Evolutionary conservation across 768 basidiomycete genomes (phyloP).

Genomic region (Phaeolepiota aurea): DNA sequence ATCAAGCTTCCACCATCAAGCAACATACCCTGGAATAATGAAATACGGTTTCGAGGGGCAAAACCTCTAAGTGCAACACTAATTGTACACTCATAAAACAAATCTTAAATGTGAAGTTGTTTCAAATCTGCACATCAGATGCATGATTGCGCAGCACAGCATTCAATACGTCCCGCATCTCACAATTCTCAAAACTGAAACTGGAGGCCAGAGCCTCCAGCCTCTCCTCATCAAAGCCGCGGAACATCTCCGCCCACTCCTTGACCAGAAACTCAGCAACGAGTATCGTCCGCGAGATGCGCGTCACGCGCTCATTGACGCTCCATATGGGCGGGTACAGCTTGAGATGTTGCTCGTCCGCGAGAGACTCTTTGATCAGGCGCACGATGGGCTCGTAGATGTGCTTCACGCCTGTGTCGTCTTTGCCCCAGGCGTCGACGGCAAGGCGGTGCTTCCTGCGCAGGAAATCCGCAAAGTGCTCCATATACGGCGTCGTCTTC

Average conservation of each 20-base stretch:
- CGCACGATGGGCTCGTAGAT: constrained; percentile 61
- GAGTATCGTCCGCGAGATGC: constrained; percentile 61
- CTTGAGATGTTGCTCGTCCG: constrained; percentile 31
- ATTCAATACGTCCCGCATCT: constrained; percentile 63
- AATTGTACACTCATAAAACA: too few relatives aligned
- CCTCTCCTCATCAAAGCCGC: constrained; percentile 45
- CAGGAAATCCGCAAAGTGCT: constrained; percentile 57
- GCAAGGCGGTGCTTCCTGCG: constrained; percentile 70
- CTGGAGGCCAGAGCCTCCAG: constrained; percentile 67
- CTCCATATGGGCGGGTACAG: constrained; percentile 64
- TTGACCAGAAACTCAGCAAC: constrained; percentile 62
- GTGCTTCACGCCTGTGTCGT: constrained; percentile 45
- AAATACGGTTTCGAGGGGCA: too few relatives aligned
- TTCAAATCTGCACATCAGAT: constrained; percentile 6
- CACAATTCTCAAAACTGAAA: constrained; percentile 66
- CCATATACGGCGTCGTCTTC: constrained; percentile 61
- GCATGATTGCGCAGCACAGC: constrained; percentile 35
- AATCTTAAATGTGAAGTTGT: too few relatives aligned
- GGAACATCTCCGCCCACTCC: constrained; percentile 67
- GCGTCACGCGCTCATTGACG: constrained; percentile 46
- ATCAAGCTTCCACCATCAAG: too few relatives aligned
- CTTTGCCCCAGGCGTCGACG: constrained; percentile 72
- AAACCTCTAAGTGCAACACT: too few relatives aligned
- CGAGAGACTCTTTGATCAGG: constrained; percentile 47
- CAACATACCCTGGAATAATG: too few relatives aligned